These are phyloP conservation scores for Ophiostoma sp. DNA, from an alignment of 2,329 filamentous ascomycete species.

Conservation along the genomic window DNA sequence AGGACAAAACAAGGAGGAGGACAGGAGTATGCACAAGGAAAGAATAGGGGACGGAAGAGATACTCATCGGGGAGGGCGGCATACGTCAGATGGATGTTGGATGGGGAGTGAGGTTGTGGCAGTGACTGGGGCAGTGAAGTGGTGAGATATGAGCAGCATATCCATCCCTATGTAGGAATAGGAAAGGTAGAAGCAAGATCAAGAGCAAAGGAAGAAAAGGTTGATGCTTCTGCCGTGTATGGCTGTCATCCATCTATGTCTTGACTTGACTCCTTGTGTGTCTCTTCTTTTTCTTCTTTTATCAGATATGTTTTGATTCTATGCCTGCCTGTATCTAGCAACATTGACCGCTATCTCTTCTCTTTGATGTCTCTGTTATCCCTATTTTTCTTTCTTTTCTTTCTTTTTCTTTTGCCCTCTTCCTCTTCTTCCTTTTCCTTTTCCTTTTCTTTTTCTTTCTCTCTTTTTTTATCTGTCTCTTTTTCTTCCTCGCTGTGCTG, in stretches of 20 bases:
- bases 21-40: not conserved
- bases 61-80: constrained; percentile 5
- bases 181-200: too few species aligned
- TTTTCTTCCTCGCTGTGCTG: not conserved
- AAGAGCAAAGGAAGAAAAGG: not conserved
- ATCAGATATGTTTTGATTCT: not conserved
- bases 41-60: not conserved
- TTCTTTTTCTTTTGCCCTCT: not conserved
- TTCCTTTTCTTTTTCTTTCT: not conserved
- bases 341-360: not conserved
- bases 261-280: not conserved
- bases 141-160: too few species aligned
- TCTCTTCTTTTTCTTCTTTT: constrained; percentile 1
- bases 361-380: not conserved
- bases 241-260: not conserved
- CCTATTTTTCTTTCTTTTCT: not conserved
- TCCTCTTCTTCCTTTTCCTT: not conserved
- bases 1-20: not conserved
- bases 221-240: not conserved
- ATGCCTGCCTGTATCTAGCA: not conserved
- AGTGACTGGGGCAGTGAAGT: not conserved
- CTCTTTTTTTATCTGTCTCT: not conserved
- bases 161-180: too few species aligned
- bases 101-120: not conserved
- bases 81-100: not conserved